Conservation (phyloP, 75 land plant species). For the Sequoiadendron giganteum region DNA sequence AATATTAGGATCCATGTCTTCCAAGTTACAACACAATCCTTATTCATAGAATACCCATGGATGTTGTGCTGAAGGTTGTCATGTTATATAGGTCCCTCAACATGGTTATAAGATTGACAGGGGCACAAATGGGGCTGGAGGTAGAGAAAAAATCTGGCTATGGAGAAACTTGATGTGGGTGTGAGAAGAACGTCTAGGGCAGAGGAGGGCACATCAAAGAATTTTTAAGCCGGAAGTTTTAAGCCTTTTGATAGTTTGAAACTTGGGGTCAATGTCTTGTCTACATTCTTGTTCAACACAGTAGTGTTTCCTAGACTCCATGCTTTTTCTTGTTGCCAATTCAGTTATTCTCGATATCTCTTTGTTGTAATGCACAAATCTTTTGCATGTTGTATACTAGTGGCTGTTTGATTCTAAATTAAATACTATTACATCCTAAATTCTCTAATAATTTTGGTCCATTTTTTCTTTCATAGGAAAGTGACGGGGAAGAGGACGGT, state of each 20-base stretch:
- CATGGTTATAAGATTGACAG: background rate
- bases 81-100: background rate
- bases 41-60: background rate
- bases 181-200: background rate
- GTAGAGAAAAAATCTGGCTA: background rate
- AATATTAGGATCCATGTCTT: no score
- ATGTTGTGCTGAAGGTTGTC: background rate
- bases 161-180: background rate
- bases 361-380: background rate
- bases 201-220: background rate
- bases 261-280: background rate
- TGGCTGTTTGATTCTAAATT: background rate
- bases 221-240: background rate
- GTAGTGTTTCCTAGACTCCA: background rate
- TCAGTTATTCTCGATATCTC: background rate
- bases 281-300: background rate
- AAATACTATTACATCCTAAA: background rate
- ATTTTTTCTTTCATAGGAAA: slow-evolving; percentile 52
- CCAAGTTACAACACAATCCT: no score
- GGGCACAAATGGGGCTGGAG: background rate
- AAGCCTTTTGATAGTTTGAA: background rate
- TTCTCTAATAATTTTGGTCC: slow-evolving; percentile 1
- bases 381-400: background rate
- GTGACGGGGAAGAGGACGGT: slow-evolving; percentile 87
- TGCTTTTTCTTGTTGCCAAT: background rate